These are phyloP conservation scores for Lecanicillium sp. DNA, from an alignment of 2,329 filamentous ascomycete species.

Conservation along the genomic window DNA sequence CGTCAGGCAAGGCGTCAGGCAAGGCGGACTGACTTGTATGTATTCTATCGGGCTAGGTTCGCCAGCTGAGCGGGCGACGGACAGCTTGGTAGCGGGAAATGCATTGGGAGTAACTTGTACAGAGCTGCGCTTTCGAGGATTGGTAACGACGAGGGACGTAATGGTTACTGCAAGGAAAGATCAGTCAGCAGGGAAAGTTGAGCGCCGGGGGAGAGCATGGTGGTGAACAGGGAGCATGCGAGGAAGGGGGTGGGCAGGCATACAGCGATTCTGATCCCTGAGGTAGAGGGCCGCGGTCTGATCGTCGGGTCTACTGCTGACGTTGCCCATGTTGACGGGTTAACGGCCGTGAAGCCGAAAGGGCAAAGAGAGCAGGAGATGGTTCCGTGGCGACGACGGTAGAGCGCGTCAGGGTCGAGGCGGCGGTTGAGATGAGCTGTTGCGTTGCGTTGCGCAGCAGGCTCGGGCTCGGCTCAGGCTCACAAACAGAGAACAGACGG, in stretches of 20 bases:
- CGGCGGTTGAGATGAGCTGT: constrained; percentile 15
- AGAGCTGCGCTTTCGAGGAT: constrained; percentile 69
- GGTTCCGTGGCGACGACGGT: not conserved
- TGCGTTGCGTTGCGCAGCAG: not conserved
- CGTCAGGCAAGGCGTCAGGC: constrained; percentile 15
- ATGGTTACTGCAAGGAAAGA: constrained; percentile 63
- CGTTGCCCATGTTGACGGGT: constrained; percentile 73
- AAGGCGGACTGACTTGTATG: constrained; percentile 64
- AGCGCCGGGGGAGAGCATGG: constrained; percentile 12
- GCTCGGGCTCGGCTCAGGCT: constrained; percentile 26
- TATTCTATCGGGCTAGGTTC: constrained; percentile 81
- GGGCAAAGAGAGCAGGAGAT: not conserved
- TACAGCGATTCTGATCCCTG: constrained; percentile 88
- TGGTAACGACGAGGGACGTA: constrained; percentile 75
- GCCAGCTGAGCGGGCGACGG: constrained; percentile 62
- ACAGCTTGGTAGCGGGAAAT: constrained; percentile 76
- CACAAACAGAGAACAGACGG: too few relatives aligned
- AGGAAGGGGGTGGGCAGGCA: constrained; percentile 31
- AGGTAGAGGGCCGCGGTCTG: constrained; percentile 67
- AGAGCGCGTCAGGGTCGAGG: constrained; percentile 12
- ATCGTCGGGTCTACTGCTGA: constrained; percentile 84
- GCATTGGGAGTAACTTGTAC: constrained; percentile 77
- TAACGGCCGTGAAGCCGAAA: constrained; percentile 6
- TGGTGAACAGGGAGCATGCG: constrained; percentile 14
- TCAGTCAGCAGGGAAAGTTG: constrained; percentile 17